phyloP scores from a whole-genome alignment of 2,329 filamentous ascomycete genomes.

The Exophiala spinifera region DNA sequence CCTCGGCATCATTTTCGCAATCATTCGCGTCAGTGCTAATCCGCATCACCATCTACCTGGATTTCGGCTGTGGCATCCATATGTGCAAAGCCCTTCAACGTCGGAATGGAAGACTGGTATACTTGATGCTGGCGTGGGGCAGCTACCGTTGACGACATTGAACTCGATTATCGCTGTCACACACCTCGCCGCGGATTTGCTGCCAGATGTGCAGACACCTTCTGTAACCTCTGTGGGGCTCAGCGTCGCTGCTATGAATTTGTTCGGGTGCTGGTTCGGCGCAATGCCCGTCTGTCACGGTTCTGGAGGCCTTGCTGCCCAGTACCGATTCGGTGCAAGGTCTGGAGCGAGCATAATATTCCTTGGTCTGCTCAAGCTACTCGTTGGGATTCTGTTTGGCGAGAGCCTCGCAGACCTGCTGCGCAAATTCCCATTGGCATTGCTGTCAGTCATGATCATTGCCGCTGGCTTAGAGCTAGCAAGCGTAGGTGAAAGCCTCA shows the following conservation, averaged over 20 bases:
- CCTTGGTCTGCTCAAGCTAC: constrained; percentile 70
- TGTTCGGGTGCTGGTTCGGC: constrained; percentile 84
- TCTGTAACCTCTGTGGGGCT: constrained; percentile 73
- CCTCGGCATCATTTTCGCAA: constrained; percentile 65
- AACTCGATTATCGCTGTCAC: constrained; percentile 90
- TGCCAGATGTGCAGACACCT: constrained; percentile 66
- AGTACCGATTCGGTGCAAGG: constrained; percentile 86
- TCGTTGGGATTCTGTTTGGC: constrained; percentile 72
- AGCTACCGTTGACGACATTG: constrained; percentile 84
- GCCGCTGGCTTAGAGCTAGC: constrained; percentile 85
- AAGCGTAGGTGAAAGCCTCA: constrained; percentile 78
- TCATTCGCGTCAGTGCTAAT: constrained; percentile 36
- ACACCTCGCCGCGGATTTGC: constrained; percentile 71
- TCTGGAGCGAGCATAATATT: constrained; percentile 80
- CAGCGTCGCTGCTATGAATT: constrained; percentile 80
- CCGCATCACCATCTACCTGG: constrained; percentile 39
- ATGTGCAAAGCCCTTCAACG: constrained; percentile 45
- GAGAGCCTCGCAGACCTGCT: constrained; percentile 70
- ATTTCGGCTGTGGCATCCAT: constrained; percentile 61
- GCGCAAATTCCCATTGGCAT: constrained; percentile 66
- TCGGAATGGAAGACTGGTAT: constrained; percentile 53
- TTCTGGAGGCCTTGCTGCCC: constrained; percentile 83
- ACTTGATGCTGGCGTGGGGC: constrained; percentile 70
- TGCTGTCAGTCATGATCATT: constrained; percentile 85
- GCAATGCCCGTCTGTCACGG: constrained; percentile 96